phyloP scores from a whole-genome alignment of 192 early-diverging fungal genomes.

The Phlyctochytrium planicorne region DNA sequence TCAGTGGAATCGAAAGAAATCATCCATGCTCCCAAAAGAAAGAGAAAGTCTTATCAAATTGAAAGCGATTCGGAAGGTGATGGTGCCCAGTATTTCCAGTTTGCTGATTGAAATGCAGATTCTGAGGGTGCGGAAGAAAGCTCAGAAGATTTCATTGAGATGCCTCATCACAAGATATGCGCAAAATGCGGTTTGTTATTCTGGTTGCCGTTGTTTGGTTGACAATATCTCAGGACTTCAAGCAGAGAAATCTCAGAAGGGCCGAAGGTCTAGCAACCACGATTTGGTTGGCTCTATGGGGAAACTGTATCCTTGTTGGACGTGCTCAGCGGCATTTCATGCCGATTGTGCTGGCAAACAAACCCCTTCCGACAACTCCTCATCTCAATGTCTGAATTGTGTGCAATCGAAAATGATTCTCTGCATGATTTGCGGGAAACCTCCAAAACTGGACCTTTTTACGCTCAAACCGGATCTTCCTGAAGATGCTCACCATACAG shows the following conservation, averaged over 20 bases:
- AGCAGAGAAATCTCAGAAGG: not conserved
- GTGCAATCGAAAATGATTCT: not conserved
- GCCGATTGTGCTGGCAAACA: conserved; percentile 12
- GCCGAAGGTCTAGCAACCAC: not conserved
- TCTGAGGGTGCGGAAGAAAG: too few species aligned
- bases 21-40: too few species aligned
- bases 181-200: not conserved
- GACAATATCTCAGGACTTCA: too few species aligned
- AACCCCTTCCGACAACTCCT: conserved; percentile 1
- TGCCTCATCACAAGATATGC: not conserved
- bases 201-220: not conserved
- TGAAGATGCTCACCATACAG: too few species aligned
- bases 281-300: conserved; percentile 21
- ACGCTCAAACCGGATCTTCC: too few species aligned
- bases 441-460: not conserved
- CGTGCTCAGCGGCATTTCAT: conserved; percentile 20
- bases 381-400: conserved; percentile 23
- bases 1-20: too few species aligned
- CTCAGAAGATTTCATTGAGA: too few species aligned
- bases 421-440: conserved; percentile 11
- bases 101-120: too few species aligned
- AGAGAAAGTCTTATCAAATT: too few species aligned
- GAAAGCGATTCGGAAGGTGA: too few species aligned
- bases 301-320: conserved; percentile 16
- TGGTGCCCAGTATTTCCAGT: too few species aligned